Evolutionary conservation across 2,329 filamentous ascomycete genomes (phyloP), one percentile per base, ranked within the genome.

Genomic region (Exserohilum rostratum): DNA sequence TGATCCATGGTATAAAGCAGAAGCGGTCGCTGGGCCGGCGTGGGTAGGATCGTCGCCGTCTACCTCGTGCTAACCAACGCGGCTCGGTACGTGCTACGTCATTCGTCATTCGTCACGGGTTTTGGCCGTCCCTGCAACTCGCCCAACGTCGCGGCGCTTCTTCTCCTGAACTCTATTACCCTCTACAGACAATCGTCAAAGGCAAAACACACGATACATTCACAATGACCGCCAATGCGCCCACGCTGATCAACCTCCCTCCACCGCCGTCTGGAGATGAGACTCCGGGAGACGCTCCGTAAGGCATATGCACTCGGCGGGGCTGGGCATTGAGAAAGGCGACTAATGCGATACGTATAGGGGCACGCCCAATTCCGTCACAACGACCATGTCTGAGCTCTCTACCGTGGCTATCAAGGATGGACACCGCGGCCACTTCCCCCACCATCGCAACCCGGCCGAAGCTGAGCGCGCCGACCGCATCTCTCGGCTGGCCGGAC

Each of bases 331-430:
- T 30, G 22, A 50, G n/a, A 55, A 27, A 27, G 35, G 39, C 46
- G 51, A 58, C 63, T 68, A 53, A 70, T 51, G 31, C 46, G 33
- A 50, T 30, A 33, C 25, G 7, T 44, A 38, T 58, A 96, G 91
- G 61, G 93, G 93, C 69, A 98, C 93, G 2, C 93, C 93, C 3
- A 97, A 95, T 62, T 96, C 91, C 64, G 89, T 90, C 35, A 96
- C 91, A 3, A 97, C 93, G 11, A 96, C 92, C 46, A 88, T 98
- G 69, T 96, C 91, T 22, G 88, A 92, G 35, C 84, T 98, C 43
- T 96, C 91, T 13, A 97, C 93, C 15, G 95, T 91, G 11, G 93
- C 93, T 46, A 96, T 96, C 82, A 96, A 97, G 77, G 93, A 98
- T 73, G 93, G 93, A 66, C 91, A 97, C 71, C 90, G 91, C 57